phyloP scores from a whole-genome alignment of 2,329 filamentous ascomycete genomes.

The Davidsoniella australis region DNA sequence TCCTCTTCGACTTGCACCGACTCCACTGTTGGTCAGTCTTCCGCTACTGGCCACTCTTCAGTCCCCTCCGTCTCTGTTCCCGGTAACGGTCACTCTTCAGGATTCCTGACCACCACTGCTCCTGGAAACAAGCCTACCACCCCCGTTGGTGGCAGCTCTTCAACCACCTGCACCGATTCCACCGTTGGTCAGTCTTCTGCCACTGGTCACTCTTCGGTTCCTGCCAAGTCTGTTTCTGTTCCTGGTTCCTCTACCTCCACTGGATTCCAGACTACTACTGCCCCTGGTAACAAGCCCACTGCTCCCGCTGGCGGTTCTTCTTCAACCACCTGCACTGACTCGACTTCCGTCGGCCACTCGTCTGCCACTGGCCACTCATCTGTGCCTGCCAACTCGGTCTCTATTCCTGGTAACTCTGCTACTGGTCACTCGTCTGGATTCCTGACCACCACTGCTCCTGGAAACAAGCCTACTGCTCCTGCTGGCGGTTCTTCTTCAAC shows the following conservation, averaged over 20 bases:
- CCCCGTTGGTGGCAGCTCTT: too few species aligned
- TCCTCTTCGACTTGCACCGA: not conserved
- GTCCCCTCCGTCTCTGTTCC: not conserved
- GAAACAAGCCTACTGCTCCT: not conserved
- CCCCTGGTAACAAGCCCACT: not conserved
- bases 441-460: not conserved
- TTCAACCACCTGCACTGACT: slow-evolving; percentile 19
- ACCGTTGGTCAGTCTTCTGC: not conserved
- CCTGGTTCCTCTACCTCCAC: not conserved
- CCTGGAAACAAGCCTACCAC: not conserved
- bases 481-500: not conserved
- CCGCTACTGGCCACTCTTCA: not conserved
- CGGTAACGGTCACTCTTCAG: not conserved
- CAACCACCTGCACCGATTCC: too few species aligned
- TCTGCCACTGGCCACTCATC: slow-evolving; percentile 29
- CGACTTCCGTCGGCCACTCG: slow-evolving; percentile 25
- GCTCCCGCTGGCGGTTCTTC: not conserved
- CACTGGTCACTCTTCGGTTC: not conserved
- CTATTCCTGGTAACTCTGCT: slow-evolving; percentile 21
- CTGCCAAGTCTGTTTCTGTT: slow-evolving; percentile 1
- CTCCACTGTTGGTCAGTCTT: not conserved
- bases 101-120: not conserved
- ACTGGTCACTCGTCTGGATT: not conserved
- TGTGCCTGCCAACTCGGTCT: slow-evolving; percentile 22
- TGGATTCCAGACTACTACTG: not conserved